Evolutionary conservation across 345 rosid species (phyloP).

Genomic region (Microcos paniculata): DNA sequence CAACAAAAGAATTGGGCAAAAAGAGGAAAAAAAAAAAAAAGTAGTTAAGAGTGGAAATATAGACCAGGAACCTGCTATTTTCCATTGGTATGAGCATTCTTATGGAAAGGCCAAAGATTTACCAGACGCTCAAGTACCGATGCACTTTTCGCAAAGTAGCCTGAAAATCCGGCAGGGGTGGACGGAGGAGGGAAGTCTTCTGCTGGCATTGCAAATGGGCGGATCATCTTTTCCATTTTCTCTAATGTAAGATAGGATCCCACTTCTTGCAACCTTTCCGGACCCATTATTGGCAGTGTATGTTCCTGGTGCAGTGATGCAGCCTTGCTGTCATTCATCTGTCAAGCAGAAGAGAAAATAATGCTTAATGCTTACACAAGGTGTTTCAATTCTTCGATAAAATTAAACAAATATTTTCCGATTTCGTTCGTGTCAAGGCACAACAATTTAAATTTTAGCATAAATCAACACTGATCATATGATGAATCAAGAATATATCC

Average conservation of each 20-base stretch:
- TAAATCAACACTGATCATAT: background rate
- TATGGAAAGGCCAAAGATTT: conserved; percentile 77
- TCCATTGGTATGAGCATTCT: conserved; percentile 41
- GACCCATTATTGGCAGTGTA: conserved; percentile 96
- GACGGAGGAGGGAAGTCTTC: conserved; percentile 97
- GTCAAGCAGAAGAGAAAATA: background rate
- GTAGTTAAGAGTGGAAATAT: background rate
- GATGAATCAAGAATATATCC: background rate
- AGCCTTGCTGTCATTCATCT: conserved; percentile 68
- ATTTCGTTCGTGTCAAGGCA: background rate
- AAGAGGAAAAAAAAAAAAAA: background rate
- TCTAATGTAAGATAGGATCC: conserved; percentile 82
- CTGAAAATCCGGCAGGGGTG: conserved; percentile 90
- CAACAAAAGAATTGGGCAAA: background rate
- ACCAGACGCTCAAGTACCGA: conserved; percentile 80
- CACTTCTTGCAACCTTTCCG: conserved; percentile 94
- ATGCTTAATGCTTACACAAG: background rate
- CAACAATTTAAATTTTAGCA: background rate
- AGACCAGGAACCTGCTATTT: conserved; percentile 26
- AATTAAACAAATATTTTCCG: background rate
- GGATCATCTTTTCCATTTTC: conserved; percentile 92
- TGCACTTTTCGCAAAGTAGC: conserved; percentile 94
- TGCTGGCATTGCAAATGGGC: conserved; percentile 95
- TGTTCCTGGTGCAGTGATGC: conserved; percentile 83
- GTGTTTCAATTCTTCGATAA: background rate